Evolutionary conservation across 2,329 filamentous ascomycete species (phyloP), one percentile per base, ranked within the genome.

Genomic region (Curvularia verruculosa): DNA sequence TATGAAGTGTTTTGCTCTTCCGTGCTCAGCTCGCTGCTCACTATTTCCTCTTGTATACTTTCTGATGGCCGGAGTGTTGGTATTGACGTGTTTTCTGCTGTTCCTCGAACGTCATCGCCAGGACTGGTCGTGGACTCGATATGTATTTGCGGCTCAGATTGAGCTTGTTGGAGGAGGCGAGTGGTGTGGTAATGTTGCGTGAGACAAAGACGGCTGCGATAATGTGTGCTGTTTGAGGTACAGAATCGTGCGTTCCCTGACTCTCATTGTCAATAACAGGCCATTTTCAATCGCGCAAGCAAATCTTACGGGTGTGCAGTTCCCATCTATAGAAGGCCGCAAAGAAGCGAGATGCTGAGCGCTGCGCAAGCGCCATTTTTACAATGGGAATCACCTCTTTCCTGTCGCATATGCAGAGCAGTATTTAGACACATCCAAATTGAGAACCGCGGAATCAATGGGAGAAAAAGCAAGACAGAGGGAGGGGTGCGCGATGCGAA

Each of bases 281-380:
- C 21, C 10, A 18, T 19, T 29, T 10, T 41, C 34, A 40, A 15
- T 13, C 28, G 18, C 28, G 7, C 13, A 37, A 26, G 15, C 36
- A 19, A 10, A 36, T 36, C 74, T 63, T 55, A 76, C 72, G 64
- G 28, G 65, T 63, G 44, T 65, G 60, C 36, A 64, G 52, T 53
- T 61, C 77, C 79, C 78, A 82, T 64, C 69, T 70, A 66, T 80
- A 80, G 63, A 81, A 81, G 49, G 74, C 73, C 12, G 70, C 68
- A 65, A 79, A 80, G 69, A 82, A 81, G 64, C 75, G 76, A 39
- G 59, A 55, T 15, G 66, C 57, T 9, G 63, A 55, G 45, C 65
- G 66, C 59, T 63, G 65, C 34, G 61, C 52, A 40, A 65, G 60
- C 58, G 61, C 54, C 67, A 70, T 70, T 36, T 43, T 29, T 26